A percentile compares a stretch with the other conserved stretches of the same genome.
Evolutionary conservation across 805 yeast species (phyloP).

Genomic region (Sporopachydermia lactativora): DNA sequence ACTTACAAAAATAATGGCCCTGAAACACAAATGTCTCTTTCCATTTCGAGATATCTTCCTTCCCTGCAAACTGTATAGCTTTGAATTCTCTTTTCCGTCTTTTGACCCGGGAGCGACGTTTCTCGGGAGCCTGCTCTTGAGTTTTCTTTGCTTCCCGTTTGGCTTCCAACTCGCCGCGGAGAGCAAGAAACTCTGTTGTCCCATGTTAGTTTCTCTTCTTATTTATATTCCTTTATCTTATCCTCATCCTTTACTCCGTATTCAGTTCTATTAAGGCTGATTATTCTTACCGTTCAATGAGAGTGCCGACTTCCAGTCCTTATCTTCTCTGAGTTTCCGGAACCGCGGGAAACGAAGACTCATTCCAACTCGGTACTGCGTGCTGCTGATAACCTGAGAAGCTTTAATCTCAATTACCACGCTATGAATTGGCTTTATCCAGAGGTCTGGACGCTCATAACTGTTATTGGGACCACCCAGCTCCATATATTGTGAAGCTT

Average conservation of each 20-base stretch:
- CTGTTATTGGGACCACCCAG: constrained; percentile 8
- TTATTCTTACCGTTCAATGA: constrained; percentile 44
- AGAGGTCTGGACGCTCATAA: constrained; percentile 41
- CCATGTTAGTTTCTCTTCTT: too few species aligned
- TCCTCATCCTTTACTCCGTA: constrained; percentile 17
- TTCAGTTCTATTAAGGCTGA: too few species aligned
- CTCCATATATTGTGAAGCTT: constrained; percentile 9
- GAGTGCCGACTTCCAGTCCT: constrained; percentile 39
- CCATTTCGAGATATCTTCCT: constrained; percentile 12
- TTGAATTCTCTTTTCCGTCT: constrained; percentile 10
- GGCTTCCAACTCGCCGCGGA: too few species aligned
- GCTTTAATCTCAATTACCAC: constrained; percentile 77
- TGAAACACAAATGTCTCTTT: constrained; percentile 6
- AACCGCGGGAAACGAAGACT: constrained; percentile 73
- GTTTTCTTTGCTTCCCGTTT: constrained; percentile 15
- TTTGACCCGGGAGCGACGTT: constrained; percentile 3
- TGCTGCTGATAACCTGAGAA: constrained; percentile 44
- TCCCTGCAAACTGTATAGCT: constrained; percentile 14
- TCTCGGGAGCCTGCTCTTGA: constrained; percentile 3
- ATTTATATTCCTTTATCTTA: constrained; percentile 17
- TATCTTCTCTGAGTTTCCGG: constrained; percentile 53
- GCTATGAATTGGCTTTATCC: constrained; percentile 73
- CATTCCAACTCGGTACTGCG: constrained; percentile 45
- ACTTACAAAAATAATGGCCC: constrained; percentile 5
- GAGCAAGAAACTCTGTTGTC: constrained; percentile 15